Conservation (phyloP, 148 eudicot species). For the Fagopyrum esculentum region DNA sequence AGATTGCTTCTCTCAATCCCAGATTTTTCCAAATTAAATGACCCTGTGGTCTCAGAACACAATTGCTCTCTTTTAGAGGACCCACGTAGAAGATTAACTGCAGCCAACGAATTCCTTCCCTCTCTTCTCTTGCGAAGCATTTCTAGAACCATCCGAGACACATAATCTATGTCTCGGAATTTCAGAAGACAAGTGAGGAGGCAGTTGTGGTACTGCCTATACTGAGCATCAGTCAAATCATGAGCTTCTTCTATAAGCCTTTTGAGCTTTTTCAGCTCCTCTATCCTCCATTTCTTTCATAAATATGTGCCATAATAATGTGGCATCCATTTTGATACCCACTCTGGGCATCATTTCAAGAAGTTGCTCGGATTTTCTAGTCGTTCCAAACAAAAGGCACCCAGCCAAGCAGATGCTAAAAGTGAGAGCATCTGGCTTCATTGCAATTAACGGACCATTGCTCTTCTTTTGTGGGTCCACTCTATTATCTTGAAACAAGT, state of each 20-base stretch:
- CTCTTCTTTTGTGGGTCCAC: conserved; percentile 90
- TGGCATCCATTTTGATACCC: conserved; percentile 61
- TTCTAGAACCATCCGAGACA: conserved; percentile 72
- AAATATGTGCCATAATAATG: conserved; percentile 70
- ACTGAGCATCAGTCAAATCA: conserved; percentile 51
- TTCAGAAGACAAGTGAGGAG: conserved; percentile 78
- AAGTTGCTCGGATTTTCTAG: conserved; percentile 85
- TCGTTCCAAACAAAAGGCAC: conserved; percentile 64
- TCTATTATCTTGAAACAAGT: conserved; percentile 76
- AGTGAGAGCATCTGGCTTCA: conserved; percentile 72
- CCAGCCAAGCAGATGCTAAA: conserved; percentile 62
- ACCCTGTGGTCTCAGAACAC: conserved; percentile 18
- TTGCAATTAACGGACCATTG: conserved; percentile 64
- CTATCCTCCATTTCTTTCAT: conserved; percentile 80
- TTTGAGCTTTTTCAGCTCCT: conserved; percentile 80
- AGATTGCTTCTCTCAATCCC: conserved; percentile 16
- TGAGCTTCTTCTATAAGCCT: conserved; percentile 73
- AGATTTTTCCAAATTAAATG: conserved; percentile 17
- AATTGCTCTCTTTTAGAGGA: conserved; percentile 19
- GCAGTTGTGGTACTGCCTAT: conserved; percentile 74
- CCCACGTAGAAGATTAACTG: conserved; percentile 45
- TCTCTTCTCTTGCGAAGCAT: conserved; percentile 85
- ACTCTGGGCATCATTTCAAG: conserved; percentile 87
- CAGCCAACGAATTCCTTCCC: conserved; percentile 70
- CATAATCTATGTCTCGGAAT: conserved; percentile 74